Conservation (phyloP, 768 basidiomycete genomes). For the Pleurotus eryngii region DNA sequence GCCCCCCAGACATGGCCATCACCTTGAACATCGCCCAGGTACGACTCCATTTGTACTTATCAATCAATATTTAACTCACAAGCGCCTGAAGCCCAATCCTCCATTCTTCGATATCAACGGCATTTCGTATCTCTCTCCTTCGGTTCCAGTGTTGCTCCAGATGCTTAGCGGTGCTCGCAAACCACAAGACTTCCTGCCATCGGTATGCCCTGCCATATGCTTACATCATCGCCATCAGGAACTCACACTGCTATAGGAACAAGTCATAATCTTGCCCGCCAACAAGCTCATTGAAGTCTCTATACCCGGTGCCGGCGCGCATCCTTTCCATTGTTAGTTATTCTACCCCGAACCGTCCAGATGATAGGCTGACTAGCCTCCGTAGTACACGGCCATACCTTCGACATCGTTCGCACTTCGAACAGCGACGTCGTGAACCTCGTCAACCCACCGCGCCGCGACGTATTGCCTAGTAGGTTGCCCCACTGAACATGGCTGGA, state of each 20-base stretch:
- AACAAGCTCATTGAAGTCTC: constrained; percentile 46
- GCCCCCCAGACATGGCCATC: constrained; percentile 18
- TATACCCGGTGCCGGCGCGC: constrained; percentile 41
- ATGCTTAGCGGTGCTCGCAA: constrained; percentile 46
- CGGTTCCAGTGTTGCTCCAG: constrained; percentile 48
- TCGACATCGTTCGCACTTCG: constrained; percentile 24
- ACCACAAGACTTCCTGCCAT: constrained; percentile 45
- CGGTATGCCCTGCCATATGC: constrained; percentile 8
- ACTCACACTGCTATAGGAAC: constrained; percentile 9
- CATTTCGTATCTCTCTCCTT: constrained; percentile 34
- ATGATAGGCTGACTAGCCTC: not conserved
- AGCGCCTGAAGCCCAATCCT: constrained; percentile 20
- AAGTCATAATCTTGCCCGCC: constrained; percentile 29
- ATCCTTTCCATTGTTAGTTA: constrained; percentile 29
- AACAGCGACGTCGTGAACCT: constrained; percentile 23
- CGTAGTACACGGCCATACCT: constrained; percentile 28
- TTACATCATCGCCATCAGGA: not conserved
- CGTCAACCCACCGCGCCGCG: constrained; percentile 25
- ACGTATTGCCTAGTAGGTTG: constrained; percentile 21
- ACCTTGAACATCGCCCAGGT: constrained; percentile 20
- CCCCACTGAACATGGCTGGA: not conserved
- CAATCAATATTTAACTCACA: not conserved
- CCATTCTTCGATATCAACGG: constrained; percentile 30
- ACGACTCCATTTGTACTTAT: not conserved
- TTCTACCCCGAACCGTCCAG: not conserved